Conservation (phyloP, 441 rosid genomes). For the Populus trichocarpa region DNA sequence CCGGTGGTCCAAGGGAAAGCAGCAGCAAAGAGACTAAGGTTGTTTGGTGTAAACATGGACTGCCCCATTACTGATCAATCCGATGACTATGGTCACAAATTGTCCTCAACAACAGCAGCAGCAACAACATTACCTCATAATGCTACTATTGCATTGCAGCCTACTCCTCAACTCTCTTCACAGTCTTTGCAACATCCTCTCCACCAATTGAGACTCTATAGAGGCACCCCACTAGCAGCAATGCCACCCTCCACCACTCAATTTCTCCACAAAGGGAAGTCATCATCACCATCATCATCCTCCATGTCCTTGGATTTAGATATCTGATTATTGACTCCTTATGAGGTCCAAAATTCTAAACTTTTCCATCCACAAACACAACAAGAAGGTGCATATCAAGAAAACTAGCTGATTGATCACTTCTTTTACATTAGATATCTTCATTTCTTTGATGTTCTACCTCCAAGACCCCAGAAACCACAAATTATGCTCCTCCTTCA, state of each 20-base stretch:
- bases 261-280: slow-evolving; percentile 44
- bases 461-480: not conserved
- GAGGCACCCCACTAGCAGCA: slow-evolving; percentile 26
- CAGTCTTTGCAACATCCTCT: slow-evolving; percentile 25
- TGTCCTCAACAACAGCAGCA: slow-evolving; percentile 14
- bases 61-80: slow-evolving; percentile 36
- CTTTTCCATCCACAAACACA: not conserved
- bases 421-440: not conserved
- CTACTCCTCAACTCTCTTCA: slow-evolving; percentile 9
- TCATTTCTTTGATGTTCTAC: not conserved
- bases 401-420: not conserved
- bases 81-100: slow-evolving; percentile 21
- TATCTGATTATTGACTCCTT: slow-evolving; percentile 14
- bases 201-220: slow-evolving; percentile 34
- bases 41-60: slow-evolving; percentile 74
- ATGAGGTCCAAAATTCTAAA: not conserved
- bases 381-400: not conserved
- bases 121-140: not conserved
- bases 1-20: slow-evolving; percentile 59
- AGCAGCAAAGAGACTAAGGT: slow-evolving; percentile 52
- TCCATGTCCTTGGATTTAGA: slow-evolving; percentile 41
- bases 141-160: not conserved
- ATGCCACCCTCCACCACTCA: slow-evolving; percentile 9
- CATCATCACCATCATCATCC: slow-evolving; percentile 8
- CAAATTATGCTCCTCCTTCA: not conserved